Percentiles rank a stretch among this genome's conserved stretches.
Conservation (phyloP, 768 basidiomycete genomes). For the Lentinula sp. region DNA sequence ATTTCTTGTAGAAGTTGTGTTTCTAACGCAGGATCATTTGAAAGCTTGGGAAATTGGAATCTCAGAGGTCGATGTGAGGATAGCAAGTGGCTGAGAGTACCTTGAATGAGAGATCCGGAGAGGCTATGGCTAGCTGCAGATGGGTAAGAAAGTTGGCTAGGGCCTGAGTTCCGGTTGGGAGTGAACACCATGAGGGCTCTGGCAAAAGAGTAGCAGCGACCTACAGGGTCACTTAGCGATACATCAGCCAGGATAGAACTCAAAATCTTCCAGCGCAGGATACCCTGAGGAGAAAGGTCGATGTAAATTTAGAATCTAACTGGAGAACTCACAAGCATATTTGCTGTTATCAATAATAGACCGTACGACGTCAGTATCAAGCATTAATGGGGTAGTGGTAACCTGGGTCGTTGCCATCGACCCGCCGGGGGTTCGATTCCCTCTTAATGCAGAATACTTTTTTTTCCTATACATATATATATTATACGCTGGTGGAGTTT, state of each 20-base stretch:
- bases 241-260: not conserved
- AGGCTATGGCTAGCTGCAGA: not conserved
- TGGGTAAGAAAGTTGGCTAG: not conserved
- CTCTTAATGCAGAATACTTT: conserved; percentile 37
- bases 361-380: too few species aligned
- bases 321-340: too few species aligned
- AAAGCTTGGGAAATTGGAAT: not conserved
- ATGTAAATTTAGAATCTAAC: too few species aligned
- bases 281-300: too few species aligned
- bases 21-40: not conserved
- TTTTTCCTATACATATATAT: too few species aligned
- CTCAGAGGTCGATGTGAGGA: not conserved
- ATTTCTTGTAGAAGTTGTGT: not conserved
- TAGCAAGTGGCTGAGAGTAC: not conserved
- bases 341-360: too few species aligned
- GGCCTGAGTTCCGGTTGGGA: not conserved
- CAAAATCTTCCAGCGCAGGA: not conserved
- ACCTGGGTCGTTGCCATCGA: conserved; percentile 20
- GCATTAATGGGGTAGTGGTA: too few species aligned
- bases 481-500: too few species aligned
- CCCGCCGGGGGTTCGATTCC: conserved; percentile 58
- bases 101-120: not conserved
- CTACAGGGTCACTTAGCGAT: not conserved
- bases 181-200: not conserved
- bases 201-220: not conserved